Conservation (phyloP, 2,329 filamentous ascomycete species). For the Diplodia intermedia region DNA sequence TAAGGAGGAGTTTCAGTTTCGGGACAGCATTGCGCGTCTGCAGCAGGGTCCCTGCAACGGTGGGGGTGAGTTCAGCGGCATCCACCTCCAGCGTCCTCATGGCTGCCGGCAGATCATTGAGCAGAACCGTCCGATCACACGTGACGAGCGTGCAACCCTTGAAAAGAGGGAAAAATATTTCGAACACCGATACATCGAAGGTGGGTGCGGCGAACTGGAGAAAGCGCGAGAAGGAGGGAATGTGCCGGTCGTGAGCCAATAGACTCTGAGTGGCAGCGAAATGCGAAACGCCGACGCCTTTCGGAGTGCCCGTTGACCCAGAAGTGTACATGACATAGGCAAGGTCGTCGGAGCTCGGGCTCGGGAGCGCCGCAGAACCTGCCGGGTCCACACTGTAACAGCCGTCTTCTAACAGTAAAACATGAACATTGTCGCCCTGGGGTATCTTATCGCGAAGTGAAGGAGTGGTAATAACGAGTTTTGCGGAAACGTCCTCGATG, state of each 20-base stretch:
- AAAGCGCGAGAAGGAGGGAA: conserved; percentile 79
- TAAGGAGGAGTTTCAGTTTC: conserved; percentile 73
- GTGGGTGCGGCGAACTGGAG: conserved; percentile 92
- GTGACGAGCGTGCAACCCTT: conserved; percentile 76
- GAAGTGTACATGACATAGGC: conserved; percentile 96
- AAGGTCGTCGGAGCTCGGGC: conserved; percentile 49
- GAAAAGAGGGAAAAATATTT: conserved; percentile 87
- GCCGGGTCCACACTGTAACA: conserved; percentile 1
- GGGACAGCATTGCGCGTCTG: conserved; percentile 72
- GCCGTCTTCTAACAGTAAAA: conserved; percentile 52
- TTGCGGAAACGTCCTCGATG: conserved; percentile 74
- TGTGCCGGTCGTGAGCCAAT: conserved; percentile 78
- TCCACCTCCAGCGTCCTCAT: conserved; percentile 74
- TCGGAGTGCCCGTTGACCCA: conserved; percentile 86
- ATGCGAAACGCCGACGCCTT: conserved; percentile 86
- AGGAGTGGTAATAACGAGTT: conserved; percentile 69
- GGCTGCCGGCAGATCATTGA: conserved; percentile 74
- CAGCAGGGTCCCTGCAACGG: conserved; percentile 80
- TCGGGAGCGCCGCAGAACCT: conserved; percentile 17
- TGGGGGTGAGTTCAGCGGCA: conserved; percentile 87
- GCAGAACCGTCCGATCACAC: conserved; percentile 71
- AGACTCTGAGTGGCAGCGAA: conserved; percentile 80
- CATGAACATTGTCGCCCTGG: conserved; percentile 43
- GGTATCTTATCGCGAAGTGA: conserved; percentile 52
- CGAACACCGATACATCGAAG: conserved; percentile 94